These are phyloP conservation scores for Nakazawaea ernobii DNA, from an alignment of 805 yeast genomes.

Conservation along the genomic window DNA sequence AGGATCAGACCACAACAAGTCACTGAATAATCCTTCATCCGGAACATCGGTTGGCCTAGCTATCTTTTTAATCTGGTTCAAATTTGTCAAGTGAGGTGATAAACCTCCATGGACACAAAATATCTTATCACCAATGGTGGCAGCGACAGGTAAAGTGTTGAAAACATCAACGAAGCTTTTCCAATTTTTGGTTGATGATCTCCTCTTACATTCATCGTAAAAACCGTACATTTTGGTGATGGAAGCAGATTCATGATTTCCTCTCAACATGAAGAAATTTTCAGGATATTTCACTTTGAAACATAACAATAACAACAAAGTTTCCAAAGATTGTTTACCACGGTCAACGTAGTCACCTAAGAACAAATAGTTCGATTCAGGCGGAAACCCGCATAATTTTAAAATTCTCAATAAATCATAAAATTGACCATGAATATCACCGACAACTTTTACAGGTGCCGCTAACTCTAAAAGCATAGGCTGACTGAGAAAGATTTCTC, in stretches of 20 bases:
- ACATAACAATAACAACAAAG: constrained; percentile 44
- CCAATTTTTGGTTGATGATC: constrained; percentile 44
- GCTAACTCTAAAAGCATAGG: constrained; percentile 61
- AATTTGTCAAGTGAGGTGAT: constrained; percentile 61
- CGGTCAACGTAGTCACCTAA: constrained; percentile 58
- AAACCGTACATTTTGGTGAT: constrained; percentile 57
- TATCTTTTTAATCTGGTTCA: constrained; percentile 65
- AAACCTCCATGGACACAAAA: constrained; percentile 68
- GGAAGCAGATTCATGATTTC: constrained; percentile 55
- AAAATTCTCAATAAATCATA: constrained; percentile 48
- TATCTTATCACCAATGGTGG: constrained; percentile 51
- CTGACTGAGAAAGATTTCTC: constrained; percentile 56
- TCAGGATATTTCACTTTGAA: constrained; percentile 55
- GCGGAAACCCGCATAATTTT: constrained; percentile 56
- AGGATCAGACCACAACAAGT: constrained; percentile 81
- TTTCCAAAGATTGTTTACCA: constrained; percentile 53
- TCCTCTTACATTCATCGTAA: constrained; percentile 55
- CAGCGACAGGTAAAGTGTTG: constrained; percentile 57
- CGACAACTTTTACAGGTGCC: constrained; percentile 79
- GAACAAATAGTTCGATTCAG: constrained; percentile 48
- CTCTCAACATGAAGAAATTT: constrained; percentile 54
- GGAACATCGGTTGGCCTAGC: constrained; percentile 83
- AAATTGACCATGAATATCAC: constrained; percentile 74
- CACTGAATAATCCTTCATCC: constrained; percentile 71
- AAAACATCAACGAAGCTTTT: constrained; percentile 48